Percentiles rank a stretch among this genome's conserved stretches.
Conservation (phyloP, 2,329 filamentous ascomycete species). For the Trichoderma semiorbis region DNA sequence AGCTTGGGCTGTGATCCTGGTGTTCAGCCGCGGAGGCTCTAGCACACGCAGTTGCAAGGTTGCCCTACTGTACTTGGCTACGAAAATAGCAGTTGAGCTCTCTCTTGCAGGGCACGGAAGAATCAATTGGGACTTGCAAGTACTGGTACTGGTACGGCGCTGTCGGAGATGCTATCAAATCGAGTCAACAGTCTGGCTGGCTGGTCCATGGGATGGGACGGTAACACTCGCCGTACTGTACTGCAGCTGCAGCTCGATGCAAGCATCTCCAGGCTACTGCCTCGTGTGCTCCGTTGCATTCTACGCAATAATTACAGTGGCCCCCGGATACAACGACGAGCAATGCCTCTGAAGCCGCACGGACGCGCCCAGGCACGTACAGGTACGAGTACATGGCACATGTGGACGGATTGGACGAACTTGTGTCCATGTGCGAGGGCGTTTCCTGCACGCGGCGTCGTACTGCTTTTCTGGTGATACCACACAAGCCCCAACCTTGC, state of each 20-base stretch:
- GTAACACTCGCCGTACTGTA: neutral
- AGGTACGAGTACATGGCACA: neutral
- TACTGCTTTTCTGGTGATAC: neutral
- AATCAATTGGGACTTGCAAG: neutral
- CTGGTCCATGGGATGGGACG: neutral
- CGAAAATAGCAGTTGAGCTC: neutral
- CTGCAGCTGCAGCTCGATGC: neutral
- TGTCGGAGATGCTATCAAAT: neutral
- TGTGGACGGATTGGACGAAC: conserved; percentile 11
- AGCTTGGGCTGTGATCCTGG: neutral
- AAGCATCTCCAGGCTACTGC: neutral
- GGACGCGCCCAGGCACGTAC: neutral
- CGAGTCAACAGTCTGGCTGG: neutral
- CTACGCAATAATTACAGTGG: neutral
- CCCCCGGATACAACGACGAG: neutral
- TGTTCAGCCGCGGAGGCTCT: neutral
- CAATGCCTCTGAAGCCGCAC: neutral
- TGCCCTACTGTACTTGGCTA: too few species aligned
- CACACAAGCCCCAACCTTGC: neutral
- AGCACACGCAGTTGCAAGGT: neutral
- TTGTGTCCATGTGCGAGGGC: conserved; percentile 9
- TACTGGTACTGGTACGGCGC: neutral
- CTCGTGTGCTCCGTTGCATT: neutral
- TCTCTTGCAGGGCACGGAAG: neutral
- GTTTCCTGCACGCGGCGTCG: conserved; percentile 7